Evolutionary conservation across 73 alveolate genomes (phyloP).

Genomic region (Paramecium sexaurelia): DNA sequence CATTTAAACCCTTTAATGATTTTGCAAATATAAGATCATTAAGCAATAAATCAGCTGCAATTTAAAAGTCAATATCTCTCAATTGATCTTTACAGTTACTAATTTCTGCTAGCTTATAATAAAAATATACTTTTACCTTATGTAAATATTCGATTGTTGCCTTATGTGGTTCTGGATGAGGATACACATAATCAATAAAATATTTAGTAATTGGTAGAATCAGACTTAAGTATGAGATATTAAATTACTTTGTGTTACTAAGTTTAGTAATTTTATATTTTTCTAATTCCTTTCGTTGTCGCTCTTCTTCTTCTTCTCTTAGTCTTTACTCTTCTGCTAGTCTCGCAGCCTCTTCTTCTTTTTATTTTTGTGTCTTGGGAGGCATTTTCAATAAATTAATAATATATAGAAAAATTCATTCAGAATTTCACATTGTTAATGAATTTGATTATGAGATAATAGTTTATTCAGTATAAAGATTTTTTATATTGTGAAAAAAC

Average conservation of each 20-base stretch:
- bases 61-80: slow-evolving; percentile 3
- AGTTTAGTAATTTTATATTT: neutral
- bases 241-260: neutral
- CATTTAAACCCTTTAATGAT: neutral
- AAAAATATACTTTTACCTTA: neutral
- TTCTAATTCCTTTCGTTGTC: neutral
- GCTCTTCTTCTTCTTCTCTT: slow-evolving; percentile 49
- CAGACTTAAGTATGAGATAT: neutral
- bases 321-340: slow-evolving; percentile 19
- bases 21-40: slow-evolving; percentile 36
- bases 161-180: neutral
- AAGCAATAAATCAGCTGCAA: neutral
- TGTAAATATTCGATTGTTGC: neutral
- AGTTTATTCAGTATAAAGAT: neutral
- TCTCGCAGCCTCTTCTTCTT: slow-evolving; percentile 56
- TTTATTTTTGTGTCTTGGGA: slow-evolving; percentile 27
- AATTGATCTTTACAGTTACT: neutral
- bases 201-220: neutral
- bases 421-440: neutral
- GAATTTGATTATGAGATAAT: neutral
- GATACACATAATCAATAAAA: neutral
- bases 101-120: neutral
- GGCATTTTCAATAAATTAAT: slow-evolving; percentile 20
- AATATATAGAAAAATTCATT: neutral
- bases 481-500: neutral